These are phyloP conservation scores for Monilinia aucupariae DNA, from an alignment of 2,329 filamentous ascomycete genomes.

Conservation along the genomic window DNA sequence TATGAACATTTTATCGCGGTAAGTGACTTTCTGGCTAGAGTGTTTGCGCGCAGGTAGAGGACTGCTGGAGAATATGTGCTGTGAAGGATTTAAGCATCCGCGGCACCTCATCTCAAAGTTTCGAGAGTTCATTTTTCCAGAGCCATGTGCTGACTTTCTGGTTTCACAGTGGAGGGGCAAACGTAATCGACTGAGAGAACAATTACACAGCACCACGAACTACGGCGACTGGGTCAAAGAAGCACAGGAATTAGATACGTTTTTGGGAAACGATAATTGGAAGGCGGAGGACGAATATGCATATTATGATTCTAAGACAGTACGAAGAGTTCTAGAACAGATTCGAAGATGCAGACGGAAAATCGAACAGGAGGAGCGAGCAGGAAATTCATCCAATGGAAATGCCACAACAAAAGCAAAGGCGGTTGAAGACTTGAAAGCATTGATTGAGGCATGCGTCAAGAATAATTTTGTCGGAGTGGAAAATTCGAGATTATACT, in stretches of 20 bases:
- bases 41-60: neutral
- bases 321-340: conserved; percentile 71
- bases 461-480: conserved; percentile 97
- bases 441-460: conserved; percentile 79
- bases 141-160: conserved; percentile 52
- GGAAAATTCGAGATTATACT: conserved; percentile 91
- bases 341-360: conserved; percentile 56
- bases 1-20: conserved; percentile 55
- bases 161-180: conserved; percentile 69
- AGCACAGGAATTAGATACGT: conserved; percentile 72
- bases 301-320: conserved; percentile 84
- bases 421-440: conserved; percentile 69
- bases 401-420: conserved; percentile 40
- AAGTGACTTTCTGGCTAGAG: neutral
- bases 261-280: conserved; percentile 76
- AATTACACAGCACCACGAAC: conserved; percentile 63
- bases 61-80: neutral
- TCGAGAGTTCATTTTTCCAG: neutral
- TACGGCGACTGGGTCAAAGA: conserved; percentile 81
- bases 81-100: neutral
- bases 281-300: conserved; percentile 71
- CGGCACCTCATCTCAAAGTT: neutral
- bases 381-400: conserved; percentile 35
- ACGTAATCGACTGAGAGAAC: conserved; percentile 63
- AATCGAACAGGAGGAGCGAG: conserved; percentile 51